A percentile compares a stretch with the other conserved stretches of the same genome.
Conservation (phyloP, 2,329 filamentous ascomycete genomes). For the Uncinocarpus reesii region DNA sequence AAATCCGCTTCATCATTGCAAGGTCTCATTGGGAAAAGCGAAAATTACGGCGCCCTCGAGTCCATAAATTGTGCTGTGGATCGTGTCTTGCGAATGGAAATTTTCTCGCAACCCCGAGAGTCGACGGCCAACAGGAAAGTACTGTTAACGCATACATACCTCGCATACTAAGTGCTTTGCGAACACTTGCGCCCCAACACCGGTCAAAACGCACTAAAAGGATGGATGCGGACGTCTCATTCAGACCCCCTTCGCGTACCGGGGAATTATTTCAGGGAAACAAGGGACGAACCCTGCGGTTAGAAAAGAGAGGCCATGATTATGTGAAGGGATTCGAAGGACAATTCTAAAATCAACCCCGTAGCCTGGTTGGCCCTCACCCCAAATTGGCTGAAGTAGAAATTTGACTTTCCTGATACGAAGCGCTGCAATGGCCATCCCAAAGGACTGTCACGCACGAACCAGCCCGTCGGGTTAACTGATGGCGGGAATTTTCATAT, state of each 20-base stretch:
- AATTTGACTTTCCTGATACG: not conserved
- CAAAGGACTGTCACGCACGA: not conserved
- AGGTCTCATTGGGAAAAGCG: too few relatives aligned
- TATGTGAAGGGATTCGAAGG: not conserved
- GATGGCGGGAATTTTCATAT: not conserved
- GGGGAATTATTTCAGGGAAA: not conserved
- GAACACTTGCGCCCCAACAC: too few relatives aligned
- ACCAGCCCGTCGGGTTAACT: constrained; percentile 9
- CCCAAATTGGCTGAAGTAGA: not conserved
- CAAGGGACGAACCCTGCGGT: not conserved
- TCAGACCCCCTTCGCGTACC: too few relatives aligned
- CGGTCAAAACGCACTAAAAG: too few relatives aligned
- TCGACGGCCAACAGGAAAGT: not conserved
- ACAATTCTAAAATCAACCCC: not conserved
- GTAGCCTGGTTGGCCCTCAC: not conserved
- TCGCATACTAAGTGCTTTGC: not conserved
- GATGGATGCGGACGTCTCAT: too few relatives aligned
- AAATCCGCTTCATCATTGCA: too few relatives aligned
- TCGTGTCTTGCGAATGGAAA: not conserved
- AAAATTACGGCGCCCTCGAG: not conserved
- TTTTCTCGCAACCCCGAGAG: not conserved
- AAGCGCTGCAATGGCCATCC: not conserved
- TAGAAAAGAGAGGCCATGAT: not conserved
- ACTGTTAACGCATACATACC: not conserved
- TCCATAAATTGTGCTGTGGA: not conserved